A percentile compares a stretch with the other conserved stretches of the same genome.
phyloP scores from a whole-genome alignment of 2,329 filamentous ascomycete genomes.

The Chaetothyriales sp. region DNA sequence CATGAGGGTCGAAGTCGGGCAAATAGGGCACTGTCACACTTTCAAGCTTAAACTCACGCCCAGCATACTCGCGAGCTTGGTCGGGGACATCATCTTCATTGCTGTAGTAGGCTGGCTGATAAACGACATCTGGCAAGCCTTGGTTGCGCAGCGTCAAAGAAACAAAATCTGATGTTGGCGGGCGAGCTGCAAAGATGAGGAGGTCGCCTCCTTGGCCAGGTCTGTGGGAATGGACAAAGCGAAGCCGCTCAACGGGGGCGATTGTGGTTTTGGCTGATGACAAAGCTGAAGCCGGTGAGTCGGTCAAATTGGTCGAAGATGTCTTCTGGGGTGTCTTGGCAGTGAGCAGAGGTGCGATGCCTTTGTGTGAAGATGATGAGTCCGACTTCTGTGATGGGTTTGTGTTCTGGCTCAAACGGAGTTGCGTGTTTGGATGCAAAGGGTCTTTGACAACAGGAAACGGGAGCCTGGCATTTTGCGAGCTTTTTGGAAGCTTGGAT shows the following conservation, averaged over 20 bases:
- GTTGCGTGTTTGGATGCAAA: constrained; percentile 47
- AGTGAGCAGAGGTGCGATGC: background rate
- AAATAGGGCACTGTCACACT: constrained; percentile 67
- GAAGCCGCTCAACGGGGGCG: background rate
- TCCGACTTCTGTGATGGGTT: constrained; percentile 37
- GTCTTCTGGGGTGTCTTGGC: background rate
- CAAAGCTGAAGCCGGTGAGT: background rate
- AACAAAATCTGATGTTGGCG: constrained; percentile 27
- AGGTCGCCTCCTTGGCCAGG: background rate
- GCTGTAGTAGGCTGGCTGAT: constrained; percentile 77
- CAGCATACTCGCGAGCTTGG: constrained; percentile 67
- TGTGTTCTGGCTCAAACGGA: constrained; percentile 54
- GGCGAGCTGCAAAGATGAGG: constrained; percentile 21
- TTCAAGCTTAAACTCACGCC: constrained; percentile 66
- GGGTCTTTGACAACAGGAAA: constrained; percentile 70
- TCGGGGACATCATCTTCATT: constrained; percentile 70
- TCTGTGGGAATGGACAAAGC: background rate
- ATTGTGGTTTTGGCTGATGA: background rate
- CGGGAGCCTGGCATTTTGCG: constrained; percentile 37
- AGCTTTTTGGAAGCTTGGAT: background rate
- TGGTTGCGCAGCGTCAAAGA: constrained; percentile 41
- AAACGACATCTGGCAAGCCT: constrained; percentile 55
- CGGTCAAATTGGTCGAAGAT: background rate
- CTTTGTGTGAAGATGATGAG: constrained; percentile 5
- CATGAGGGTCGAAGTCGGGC: constrained; percentile 58